A percentile compares a stretch with the other conserved stretches of the same genome.
These are phyloP conservation scores for Phytophthora agathidicida DNA, from an alignment of 352 stramenopile genomes.

Conservation along the genomic window DNA sequence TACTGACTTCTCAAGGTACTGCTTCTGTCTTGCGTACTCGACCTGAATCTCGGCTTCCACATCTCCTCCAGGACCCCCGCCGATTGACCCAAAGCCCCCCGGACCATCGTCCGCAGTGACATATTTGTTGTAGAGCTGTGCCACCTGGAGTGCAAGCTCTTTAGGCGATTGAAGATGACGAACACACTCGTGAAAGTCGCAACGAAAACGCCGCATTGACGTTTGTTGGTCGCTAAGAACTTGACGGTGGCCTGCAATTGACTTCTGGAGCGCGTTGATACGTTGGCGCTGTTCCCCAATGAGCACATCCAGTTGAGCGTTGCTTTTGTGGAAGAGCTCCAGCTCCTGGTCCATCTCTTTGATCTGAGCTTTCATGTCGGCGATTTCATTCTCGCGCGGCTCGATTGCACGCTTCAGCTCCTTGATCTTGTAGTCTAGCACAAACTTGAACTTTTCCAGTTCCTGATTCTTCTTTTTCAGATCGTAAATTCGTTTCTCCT, in stretches of 20 bases:
- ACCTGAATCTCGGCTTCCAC: conserved; percentile 76
- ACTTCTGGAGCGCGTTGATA: conserved; percentile 88
- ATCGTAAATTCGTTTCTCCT: conserved; percentile 95
- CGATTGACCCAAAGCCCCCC: conserved; percentile 20
- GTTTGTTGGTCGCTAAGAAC: conserved; percentile 65
- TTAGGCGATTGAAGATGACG: conserved; percentile 76
- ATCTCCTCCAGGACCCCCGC: conserved; percentile 37
- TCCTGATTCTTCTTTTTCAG: conserved; percentile 97
- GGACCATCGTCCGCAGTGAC: conserved; percentile 43
- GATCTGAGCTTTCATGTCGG: conserved; percentile 94
- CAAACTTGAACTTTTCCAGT: conserved; percentile 97
- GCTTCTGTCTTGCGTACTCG: conserved; percentile 91
- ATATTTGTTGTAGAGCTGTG: conserved; percentile 79
- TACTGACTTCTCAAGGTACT: conserved; percentile 94
- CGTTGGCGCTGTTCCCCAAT: conserved; percentile 90
- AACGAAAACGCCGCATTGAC: conserved; percentile 78
- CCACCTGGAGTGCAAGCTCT: conserved; percentile 78
- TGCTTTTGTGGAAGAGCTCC: conserved; percentile 95
- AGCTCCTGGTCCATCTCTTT: conserved; percentile 96
- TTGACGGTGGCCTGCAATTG: conserved; percentile 69
- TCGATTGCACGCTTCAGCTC: conserved; percentile 95
- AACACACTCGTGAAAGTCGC: conserved; percentile 87
- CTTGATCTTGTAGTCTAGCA: conserved; percentile 97
- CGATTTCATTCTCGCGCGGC: conserved; percentile 94
- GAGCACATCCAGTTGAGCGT: conserved; percentile 92